Percentiles rank a stretch among this genome's conserved stretches.
Conservation (phyloP, 2,329 filamentous ascomycete species). For the Dendryphion nanum region DNA sequence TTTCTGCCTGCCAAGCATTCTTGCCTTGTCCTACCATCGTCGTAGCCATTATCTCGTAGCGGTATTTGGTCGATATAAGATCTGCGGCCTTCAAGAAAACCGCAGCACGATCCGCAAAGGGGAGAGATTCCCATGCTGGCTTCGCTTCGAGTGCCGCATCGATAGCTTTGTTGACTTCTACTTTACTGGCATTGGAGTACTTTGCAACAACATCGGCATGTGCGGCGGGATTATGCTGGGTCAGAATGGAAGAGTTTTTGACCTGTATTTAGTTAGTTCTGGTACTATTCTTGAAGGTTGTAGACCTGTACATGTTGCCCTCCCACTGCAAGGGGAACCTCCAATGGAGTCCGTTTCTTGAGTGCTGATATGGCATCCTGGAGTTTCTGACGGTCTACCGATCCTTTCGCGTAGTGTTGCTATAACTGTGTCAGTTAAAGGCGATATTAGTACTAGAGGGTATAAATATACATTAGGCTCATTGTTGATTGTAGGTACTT, state of each 20-base stretch:
- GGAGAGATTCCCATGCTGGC: constrained; percentile 77
- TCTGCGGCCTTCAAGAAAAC: constrained; percentile 97
- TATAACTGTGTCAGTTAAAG: constrained; percentile 37
- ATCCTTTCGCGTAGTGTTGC: constrained; percentile 88
- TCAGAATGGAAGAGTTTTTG: constrained; percentile 63
- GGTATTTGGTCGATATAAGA: constrained; percentile 85
- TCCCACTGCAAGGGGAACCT: constrained; percentile 79
- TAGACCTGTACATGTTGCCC: constrained; percentile 66
- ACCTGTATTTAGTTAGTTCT: constrained; percentile 49
- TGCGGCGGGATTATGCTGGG: constrained; percentile 79
- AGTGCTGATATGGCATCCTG: constrained; percentile 69
- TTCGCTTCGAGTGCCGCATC: constrained; percentile 83
- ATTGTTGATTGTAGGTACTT: constrained; percentile 81
- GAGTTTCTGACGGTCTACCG: constrained; percentile 73
- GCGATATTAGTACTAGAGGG: not conserved
- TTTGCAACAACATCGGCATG: constrained; percentile 75
- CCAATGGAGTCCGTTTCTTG: constrained; percentile 67
- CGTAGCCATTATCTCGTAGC: constrained; percentile 93
- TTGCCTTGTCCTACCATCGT: constrained; percentile 97
- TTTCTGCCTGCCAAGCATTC: constrained; percentile 99
- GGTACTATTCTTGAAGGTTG: not conserved
- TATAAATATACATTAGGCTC: constrained; percentile 79
- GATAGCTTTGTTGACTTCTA: constrained; percentile 78
- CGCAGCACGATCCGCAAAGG: constrained; percentile 87
- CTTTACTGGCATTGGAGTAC: constrained; percentile 77